Percentiles rank a stretch among this genome's conserved stretches.
Evolutionary conservation across 2,329 filamentous ascomycete species (phyloP).

Genomic region (Alternaria sp.): DNA sequence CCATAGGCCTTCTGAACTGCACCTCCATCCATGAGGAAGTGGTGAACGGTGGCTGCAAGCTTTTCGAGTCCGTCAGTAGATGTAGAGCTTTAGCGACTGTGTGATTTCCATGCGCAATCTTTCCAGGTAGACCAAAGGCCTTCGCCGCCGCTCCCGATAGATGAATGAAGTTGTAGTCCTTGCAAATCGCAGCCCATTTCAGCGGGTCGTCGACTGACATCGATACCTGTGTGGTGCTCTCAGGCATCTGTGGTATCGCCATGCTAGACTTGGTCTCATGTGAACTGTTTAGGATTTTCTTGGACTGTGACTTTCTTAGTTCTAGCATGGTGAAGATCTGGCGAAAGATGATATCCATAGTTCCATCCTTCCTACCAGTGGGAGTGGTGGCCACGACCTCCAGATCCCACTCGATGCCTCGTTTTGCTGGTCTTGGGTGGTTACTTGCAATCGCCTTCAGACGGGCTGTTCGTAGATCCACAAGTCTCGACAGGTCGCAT

Average conservation of each 20-base stretch:
- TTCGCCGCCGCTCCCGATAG: conserved; percentile 3
- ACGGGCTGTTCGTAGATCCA: not conserved
- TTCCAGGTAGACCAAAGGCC: conserved; percentile 4
- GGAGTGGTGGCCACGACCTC: conserved; percentile 1
- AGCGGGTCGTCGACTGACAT: conserved; percentile 1
- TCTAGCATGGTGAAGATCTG: conserved; percentile 13
- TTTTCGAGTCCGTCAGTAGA: not conserved
- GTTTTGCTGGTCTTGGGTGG: not conserved
- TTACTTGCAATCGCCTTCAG: not conserved
- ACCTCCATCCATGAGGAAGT: conserved; percentile 3
- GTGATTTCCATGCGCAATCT: conserved; percentile 12
- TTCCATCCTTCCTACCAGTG: not conserved
- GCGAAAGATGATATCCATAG: conserved; percentile 1
- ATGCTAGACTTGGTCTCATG: not conserved
- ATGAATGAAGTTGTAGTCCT: conserved; percentile 14
- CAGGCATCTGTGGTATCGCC: not conserved
- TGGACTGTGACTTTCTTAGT: not conserved
- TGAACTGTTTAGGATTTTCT: not conserved
- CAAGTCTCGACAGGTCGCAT: not conserved
- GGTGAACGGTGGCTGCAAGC: not conserved
- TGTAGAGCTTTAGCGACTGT: conserved; percentile 2
- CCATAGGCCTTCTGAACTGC: conserved; percentile 6
- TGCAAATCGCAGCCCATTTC: conserved; percentile 9
- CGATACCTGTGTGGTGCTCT: not conserved
- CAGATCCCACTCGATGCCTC: conserved; percentile 9